A percentile compares a stretch with the other conserved stretches of the same genome.
Evolutionary conservation across 2,329 filamentous ascomycete species (phyloP).

Genomic region (Shiraia bambusicola): DNA sequence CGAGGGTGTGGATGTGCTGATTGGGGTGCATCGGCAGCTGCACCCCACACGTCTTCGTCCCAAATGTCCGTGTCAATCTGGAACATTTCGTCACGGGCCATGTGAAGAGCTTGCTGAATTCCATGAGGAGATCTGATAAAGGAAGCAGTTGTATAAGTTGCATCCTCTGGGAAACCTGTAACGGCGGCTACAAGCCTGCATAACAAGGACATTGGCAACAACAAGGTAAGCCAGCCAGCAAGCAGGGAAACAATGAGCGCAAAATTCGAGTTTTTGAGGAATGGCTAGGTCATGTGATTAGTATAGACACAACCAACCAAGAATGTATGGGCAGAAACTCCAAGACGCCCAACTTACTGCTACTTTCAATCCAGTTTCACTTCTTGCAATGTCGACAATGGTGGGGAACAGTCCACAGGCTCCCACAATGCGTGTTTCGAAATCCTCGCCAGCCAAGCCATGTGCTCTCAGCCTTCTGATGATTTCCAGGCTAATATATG

Average conservation of each 20-base stretch:
- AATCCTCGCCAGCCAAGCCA: constrained; percentile 20
- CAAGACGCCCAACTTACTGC: constrained; percentile 45
- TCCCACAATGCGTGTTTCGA: constrained; percentile 29
- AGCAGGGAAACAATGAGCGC: constrained; percentile 37
- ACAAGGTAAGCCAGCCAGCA: constrained; percentile 46
- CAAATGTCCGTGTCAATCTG: constrained; percentile 59
- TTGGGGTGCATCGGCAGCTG: constrained; percentile 28
- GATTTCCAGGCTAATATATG: constrained; percentile 50
- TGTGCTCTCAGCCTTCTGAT: constrained; percentile 37
- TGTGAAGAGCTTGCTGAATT: constrained; percentile 59
- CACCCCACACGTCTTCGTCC: constrained; percentile 62
- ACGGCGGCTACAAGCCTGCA: constrained; percentile 45
- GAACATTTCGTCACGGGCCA: constrained; percentile 60
- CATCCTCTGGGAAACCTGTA: constrained; percentile 48
- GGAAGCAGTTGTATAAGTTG: constrained; percentile 51
- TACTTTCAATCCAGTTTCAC: constrained; percentile 45
- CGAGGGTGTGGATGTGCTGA: constrained; percentile 35
- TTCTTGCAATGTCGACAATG: constrained; percentile 49
- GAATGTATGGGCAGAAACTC: too few relatives aligned
- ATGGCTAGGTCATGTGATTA: constrained; percentile 19
- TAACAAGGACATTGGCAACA: constrained; percentile 47
- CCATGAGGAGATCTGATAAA: constrained; percentile 54
- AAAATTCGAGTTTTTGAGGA: constrained; percentile 30
- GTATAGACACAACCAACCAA: too few relatives aligned
- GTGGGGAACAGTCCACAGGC: constrained; percentile 51